Evolutionary conservation across 2,329 filamentous ascomycete genomes (phyloP).

Genomic region (Calonectria henricotiae): DNA sequence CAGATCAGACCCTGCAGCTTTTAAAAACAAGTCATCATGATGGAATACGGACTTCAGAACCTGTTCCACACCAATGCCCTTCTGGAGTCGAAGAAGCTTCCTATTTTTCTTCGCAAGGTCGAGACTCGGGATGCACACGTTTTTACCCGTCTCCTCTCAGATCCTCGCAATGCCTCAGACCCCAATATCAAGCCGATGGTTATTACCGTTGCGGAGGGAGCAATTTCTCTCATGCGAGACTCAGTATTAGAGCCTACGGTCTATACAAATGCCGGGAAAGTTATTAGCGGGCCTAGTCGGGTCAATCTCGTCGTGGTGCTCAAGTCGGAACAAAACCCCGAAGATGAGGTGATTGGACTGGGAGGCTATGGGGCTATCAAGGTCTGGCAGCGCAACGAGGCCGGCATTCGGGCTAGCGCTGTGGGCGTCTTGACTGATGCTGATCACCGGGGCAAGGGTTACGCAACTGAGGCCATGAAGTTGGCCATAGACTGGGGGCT

Average conservation of each 20-base stretch:
- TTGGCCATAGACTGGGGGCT: constrained; percentile 32
- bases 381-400: constrained; percentile 9
- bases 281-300: constrained; percentile 25
- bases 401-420: constrained; percentile 19
- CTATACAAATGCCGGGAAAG: background rate
- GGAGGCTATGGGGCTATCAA: constrained; percentile 36
- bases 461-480: constrained; percentile 31
- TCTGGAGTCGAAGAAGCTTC: constrained; percentile 8
- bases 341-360: constrained; percentile 28
- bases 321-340: constrained; percentile 10
- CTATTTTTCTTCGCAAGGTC: constrained; percentile 28
- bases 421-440: constrained; percentile 31
- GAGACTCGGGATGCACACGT: constrained; percentile 15
- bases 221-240: constrained; percentile 29
- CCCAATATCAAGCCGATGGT: constrained; percentile 32
- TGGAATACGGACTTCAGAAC: constrained; percentile 14
- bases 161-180: constrained; percentile 31
- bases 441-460: constrained; percentile 30
- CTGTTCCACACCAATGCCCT: constrained; percentile 22
- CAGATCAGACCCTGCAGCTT: background rate
- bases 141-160: constrained; percentile 31
- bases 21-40: background rate
- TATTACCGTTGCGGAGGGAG: constrained; percentile 6
- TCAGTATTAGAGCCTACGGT: constrained; percentile 29
- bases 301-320: constrained; percentile 32